Conservation (phyloP, 176 grass and related monocot genomes). For the Hordeum marinum region DNA sequence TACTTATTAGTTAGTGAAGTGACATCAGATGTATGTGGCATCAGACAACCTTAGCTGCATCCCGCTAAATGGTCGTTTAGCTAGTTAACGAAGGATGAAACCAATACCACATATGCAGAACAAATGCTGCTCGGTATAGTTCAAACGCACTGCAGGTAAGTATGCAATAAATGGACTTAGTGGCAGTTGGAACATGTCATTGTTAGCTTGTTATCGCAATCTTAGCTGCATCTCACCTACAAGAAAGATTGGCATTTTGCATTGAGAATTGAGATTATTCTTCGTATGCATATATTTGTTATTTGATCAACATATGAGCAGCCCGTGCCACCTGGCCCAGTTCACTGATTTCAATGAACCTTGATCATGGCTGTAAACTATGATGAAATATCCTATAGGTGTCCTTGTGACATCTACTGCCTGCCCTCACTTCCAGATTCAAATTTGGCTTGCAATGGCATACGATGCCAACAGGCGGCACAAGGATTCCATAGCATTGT, state of each 20-base stretch:
- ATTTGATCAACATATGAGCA: constrained; percentile 7
- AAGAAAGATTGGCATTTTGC: not conserved
- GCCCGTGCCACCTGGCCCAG: not conserved
- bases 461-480: constrained; percentile 92
- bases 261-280: not conserved
- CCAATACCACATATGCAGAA: not conserved
- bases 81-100: not conserved
- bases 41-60: not conserved
- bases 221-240: not conserved
- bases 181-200: not conserved
- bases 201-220: not conserved
- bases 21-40: not conserved
- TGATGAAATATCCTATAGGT: not conserved
- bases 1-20: not conserved
- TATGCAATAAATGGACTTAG: not conserved
- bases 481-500: constrained; percentile 93
- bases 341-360: not conserved
- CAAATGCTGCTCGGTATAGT: not conserved
- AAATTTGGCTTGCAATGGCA: constrained; percentile 99
- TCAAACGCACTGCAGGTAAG: not conserved
- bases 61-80: not conserved
- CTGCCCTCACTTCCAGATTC: constrained; percentile 55
- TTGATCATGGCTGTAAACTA: not conserved
- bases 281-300: not conserved
- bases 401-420: not conserved